These are phyloP conservation scores for Epichloe hybrida DNA, from an alignment of 2,329 filamentous ascomycete species.

Conservation along the genomic window DNA sequence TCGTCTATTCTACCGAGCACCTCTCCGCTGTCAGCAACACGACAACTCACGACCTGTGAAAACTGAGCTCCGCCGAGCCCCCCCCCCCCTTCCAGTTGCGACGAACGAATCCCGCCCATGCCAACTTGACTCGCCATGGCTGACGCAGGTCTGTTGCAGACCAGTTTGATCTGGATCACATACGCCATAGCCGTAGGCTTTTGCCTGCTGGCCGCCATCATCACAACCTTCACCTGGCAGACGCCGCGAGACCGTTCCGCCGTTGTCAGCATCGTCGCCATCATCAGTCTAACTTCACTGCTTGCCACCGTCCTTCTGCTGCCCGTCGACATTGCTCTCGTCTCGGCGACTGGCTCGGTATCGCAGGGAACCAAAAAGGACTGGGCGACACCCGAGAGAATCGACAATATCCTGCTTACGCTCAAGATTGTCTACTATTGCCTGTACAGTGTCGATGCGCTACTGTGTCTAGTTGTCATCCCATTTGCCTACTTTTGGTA, in stretches of 20 bases:
- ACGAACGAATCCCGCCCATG: not conserved
- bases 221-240: constrained; percentile 89
- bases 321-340: constrained; percentile 88
- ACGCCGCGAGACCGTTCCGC: constrained; percentile 73
- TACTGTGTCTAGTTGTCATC: constrained; percentile 78
- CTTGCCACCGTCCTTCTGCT: constrained; percentile 86
- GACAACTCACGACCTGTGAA: not conserved
- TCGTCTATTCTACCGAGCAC: not conserved
- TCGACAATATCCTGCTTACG: constrained; percentile 65
- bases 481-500: constrained; percentile 98
- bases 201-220: constrained; percentile 60
- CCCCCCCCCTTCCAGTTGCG: not conserved
- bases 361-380: constrained; percentile 80
- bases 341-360: constrained; percentile 72
- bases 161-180: constrained; percentile 85
- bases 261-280: constrained; percentile 70
- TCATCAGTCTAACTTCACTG: constrained; percentile 73
- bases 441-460: constrained; percentile 79
- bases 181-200: constrained; percentile 74
- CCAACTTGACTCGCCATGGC: constrained; percentile 18
- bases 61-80: not conserved
- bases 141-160: constrained; percentile 56
- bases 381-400: constrained; percentile 76
- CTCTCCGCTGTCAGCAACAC: no score
- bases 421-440: constrained; percentile 85